Evolutionary conservation across 768 basidiomycete genomes (phyloP), one percentile per base, ranked within the genome.

Genomic region (Mycena indigotica): DNA sequence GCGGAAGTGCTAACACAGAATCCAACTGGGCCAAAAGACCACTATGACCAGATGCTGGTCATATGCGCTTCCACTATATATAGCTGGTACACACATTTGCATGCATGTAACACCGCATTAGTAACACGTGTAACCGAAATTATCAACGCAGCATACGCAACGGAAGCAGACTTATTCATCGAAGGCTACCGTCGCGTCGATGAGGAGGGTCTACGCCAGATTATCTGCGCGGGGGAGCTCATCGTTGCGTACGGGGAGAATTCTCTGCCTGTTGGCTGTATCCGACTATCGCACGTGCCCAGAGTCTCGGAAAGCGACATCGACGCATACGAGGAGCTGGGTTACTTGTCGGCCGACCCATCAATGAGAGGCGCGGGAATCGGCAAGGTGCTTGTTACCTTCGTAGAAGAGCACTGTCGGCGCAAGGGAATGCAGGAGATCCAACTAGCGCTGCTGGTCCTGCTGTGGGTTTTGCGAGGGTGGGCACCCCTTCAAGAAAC

Each of bases 181-280:
- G 35, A 38, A 32, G 52, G 32, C 3, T 53, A 40, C 19, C 4
- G 30, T 26, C 52, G 52, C 23, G 28, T 39, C 52, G 17, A 35
- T 16, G 6, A 38, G 16, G 52, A 38, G 23, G 52, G 26, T 5
- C 10, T 53, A n/a, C 35, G 52, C 35, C n/a, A 40, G 52, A n/a
- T 53, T 8, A 39, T 53, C 16, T 39, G 52, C 30, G 52, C 52
- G 16, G 52, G 52, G 35, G 52, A 53, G 23, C 52, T 53, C 24
- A 39, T 39, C 19, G 35, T 53, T 16, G 52, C 52, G 17, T 53
- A 24, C 52, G 4, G 4, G 4, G 4, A 17, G 52, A 53, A 23
- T 17, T 17, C 21, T 16, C 41, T 17, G 12, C 21, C 52, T 10
- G 24, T 53, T 19, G 52, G 52, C 21, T 53, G 52, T 40, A 25